These are phyloP conservation scores for Russula foetens DNA, from an alignment of 768 basidiomycete species.

Conservation along the genomic window DNA sequence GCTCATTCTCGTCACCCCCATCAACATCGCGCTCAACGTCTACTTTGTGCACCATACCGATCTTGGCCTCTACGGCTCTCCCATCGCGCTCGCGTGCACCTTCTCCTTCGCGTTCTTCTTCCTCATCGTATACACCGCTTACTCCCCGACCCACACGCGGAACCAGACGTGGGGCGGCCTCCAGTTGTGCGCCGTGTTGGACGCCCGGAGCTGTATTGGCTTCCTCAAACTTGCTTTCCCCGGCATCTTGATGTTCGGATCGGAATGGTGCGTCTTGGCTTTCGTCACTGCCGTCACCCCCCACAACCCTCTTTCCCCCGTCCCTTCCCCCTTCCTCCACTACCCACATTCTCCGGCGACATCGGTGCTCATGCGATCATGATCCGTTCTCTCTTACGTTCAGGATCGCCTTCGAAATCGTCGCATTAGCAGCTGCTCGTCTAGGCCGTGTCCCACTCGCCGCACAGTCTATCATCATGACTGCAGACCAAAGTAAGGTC, in stretches of 20 bases:
- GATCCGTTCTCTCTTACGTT: not conserved
- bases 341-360: not conserved
- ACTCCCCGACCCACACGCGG: constrained; percentile 43
- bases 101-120: constrained; percentile 62
- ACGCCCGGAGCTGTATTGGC: constrained; percentile 39
- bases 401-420: constrained; percentile 79
- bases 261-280: constrained; percentile 52
- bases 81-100: constrained; percentile 56
- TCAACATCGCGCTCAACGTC: constrained; percentile 56
- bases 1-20: constrained; percentile 52
- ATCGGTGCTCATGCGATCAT: not conserved
- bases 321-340: too few species aligned
- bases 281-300: not conserved
- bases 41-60: constrained; percentile 54
- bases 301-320: not conserved
- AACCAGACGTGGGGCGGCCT: constrained; percentile 63
- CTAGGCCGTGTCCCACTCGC: constrained; percentile 60
- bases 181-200: constrained; percentile 37
- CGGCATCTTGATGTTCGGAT: constrained; percentile 71
- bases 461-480: constrained; percentile 76
- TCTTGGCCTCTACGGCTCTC: constrained; percentile 58
- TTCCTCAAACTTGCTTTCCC: constrained; percentile 68
- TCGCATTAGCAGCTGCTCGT: constrained; percentile 66
- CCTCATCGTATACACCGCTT: constrained; percentile 40
- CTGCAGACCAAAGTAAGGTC: constrained; percentile 61